Base-by-base conservation (phyloP, 2,329 filamentous ascomycete species). In the Dothiorella sarmentorum region DNA sequence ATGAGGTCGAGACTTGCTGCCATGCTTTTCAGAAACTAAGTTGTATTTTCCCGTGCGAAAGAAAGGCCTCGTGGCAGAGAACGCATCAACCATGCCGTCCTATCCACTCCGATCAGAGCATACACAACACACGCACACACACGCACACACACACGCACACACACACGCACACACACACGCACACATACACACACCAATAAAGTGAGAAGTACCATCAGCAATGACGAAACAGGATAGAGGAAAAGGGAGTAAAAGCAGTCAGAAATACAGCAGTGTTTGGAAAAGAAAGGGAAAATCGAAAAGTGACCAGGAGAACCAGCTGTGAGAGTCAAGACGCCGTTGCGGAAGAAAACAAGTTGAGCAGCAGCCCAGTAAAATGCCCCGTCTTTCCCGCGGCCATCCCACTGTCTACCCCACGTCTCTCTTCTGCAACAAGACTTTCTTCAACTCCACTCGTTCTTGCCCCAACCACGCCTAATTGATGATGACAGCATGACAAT, bases 191-290 rank as follows among this genome's bases (percentile, higher is more conserved):
- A 38, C 49, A 29, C 49, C 49, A 53, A 38, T 22, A 29, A 53
- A 31, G 49, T 35, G 35, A 42, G 45, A 51, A 51, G 29, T 35
- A 53, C 24, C 35, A 37, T 42, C 49, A 40, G 24, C 24, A 53
- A 53, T 35, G 35, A 40, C 24, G 29, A 40, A 53, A 53, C 49
- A 53, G 49, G 49, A 38, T 42, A 40, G 22, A 53, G 49, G 26
- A 24, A 38, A 40, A 53, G 20, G 35, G 35, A 40, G 49, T 40
- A 40, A 53, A 51, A 53, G 37, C 49, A 53, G 40, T 53, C 49
- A 53, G 49, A 53, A 53, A 53, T 53, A 53, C 49, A 53, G 49
- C 35, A 53, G 49, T 53, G 49, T 53, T 20, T 53, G 49, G 49
- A 53, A 52, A 53, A 38, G 37, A 53, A 53, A 38, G 35, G 17